These are phyloP conservation scores for Sporothrix curviconia DNA, from an alignment of 2,329 filamentous ascomycete genomes.

Conservation along the genomic window DNA sequence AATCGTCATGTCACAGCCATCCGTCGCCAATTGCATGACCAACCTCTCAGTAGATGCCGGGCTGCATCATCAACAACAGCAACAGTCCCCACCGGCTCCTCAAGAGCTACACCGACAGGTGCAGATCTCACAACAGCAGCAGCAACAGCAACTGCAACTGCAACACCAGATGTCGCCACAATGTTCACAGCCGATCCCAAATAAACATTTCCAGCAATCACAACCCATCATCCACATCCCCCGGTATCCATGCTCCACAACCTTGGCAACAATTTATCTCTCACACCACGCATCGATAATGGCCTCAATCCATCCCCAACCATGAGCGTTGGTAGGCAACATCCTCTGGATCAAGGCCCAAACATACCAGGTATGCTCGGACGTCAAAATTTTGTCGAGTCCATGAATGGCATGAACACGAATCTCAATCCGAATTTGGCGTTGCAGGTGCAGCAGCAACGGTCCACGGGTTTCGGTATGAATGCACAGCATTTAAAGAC, in stretches of 20 bases:
- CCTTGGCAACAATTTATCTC: conserved; percentile 26
- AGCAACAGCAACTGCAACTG: conserved; percentile 9
- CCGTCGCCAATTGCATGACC: conserved; percentile 19
- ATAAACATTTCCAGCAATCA: neutral
- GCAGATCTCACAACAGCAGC: conserved; percentile 21
- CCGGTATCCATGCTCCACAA: conserved; percentile 29
- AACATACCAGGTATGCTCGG: conserved; percentile 2
- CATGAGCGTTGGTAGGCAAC: conserved; percentile 9
- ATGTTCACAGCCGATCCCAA: conserved; percentile 10
- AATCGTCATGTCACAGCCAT: conserved; percentile 48
- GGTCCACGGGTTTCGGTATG: conserved; percentile 36
- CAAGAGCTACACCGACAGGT: conserved; percentile 19
- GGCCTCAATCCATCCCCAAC: conserved; percentile 10
- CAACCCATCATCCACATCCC: conserved; percentile 25
- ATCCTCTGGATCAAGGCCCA: conserved; percentile 7
- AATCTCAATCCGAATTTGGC: conserved; percentile 23
- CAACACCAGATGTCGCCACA: conserved; percentile 19
- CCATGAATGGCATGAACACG: conserved; percentile 23
- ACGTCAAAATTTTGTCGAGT: conserved; percentile 3
- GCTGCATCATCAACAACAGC: neutral
- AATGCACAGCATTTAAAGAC: conserved; percentile 35
- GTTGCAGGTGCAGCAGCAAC: conserved; percentile 31
- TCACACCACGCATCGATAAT: conserved; percentile 21
- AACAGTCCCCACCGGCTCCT: conserved; percentile 17
- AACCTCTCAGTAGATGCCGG: neutral